Evolutionary conservation across 1,284 basidiomycete species (phyloP).

Genomic region (Marasmius oreades): DNA sequence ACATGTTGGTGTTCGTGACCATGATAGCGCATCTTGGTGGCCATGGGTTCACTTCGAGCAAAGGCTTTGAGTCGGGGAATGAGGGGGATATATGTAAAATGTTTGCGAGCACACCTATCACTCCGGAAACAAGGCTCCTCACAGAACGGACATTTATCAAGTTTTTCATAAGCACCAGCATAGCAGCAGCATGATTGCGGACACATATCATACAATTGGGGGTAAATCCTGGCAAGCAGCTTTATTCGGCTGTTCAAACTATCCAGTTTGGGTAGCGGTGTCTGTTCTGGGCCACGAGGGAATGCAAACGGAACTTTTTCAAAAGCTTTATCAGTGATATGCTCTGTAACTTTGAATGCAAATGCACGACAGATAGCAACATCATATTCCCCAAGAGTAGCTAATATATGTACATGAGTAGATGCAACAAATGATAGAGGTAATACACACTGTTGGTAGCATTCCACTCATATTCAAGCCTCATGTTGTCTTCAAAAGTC

Average conservation of each 20-base stretch:
- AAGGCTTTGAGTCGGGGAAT: neutral
- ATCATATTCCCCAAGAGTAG: no score
- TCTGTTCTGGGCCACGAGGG: neutral
- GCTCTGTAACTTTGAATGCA: neutral
- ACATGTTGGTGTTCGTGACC: neutral
- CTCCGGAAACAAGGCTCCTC: neutral
- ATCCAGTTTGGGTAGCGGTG: neutral
- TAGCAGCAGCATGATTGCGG: neutral
- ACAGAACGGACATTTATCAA: neutral
- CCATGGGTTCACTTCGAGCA: neutral
- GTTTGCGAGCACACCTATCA: neutral
- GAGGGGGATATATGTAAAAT: neutral
- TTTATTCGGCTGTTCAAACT: neutral
- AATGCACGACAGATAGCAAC: neutral
- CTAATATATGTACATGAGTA: no score
- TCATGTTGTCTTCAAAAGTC: no score
- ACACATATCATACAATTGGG: neutral
- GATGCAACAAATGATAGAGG: no score
- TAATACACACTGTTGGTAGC: no score
- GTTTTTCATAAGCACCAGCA: neutral
- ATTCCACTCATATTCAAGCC: no score
- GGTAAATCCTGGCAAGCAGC: neutral
- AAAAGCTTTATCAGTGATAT: neutral
- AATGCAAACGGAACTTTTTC: neutral
- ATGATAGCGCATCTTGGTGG: constrained; percentile 7